Evolutionary conservation across 2,329 filamentous ascomycete genomes (phyloP).

Genomic region (Aspergillus sclerotialis): DNA sequence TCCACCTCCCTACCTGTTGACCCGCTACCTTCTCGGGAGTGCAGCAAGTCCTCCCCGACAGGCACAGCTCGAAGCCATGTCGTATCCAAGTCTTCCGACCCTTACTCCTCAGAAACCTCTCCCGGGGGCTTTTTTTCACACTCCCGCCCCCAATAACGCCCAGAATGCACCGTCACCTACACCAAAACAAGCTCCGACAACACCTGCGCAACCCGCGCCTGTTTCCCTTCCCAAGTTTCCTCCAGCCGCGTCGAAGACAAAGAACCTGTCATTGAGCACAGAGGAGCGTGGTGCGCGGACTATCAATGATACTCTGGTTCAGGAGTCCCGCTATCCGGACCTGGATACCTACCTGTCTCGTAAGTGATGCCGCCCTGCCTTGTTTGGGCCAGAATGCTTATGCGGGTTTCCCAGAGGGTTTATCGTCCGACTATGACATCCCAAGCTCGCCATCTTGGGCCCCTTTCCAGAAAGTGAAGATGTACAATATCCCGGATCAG

Average conservation of each 20-base stretch:
- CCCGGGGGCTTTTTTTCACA: constrained; percentile 36
- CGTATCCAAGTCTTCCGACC: constrained; percentile 31
- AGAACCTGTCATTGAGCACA: constrained; percentile 53
- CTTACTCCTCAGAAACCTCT: constrained; percentile 34
- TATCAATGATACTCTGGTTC: constrained; percentile 70
- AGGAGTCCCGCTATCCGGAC: constrained; percentile 77
- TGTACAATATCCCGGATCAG: constrained; percentile 83
- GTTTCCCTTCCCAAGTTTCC: constrained; percentile 28
- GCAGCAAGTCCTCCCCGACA: constrained; percentile 5
- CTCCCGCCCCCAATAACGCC: constrained; percentile 30
- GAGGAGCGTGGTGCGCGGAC: constrained; percentile 74
- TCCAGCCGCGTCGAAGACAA: constrained; percentile 34
- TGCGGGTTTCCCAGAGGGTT: constrained; percentile 56
- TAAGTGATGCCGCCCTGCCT: constrained; percentile 45
- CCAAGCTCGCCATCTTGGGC: constrained; percentile 64
- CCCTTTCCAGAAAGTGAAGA: constrained; percentile 80
- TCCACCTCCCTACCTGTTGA: too few relatives aligned
- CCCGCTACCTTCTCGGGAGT: too few relatives aligned
- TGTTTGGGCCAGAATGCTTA: constrained; percentile 18
- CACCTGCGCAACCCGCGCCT: constrained; percentile 21
- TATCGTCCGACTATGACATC: constrained; percentile 86
- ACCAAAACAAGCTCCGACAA: constrained; percentile 19
- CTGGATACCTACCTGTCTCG: constrained; percentile 83
- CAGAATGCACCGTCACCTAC: constrained; percentile 31
- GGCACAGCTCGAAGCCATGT: constrained; percentile 26